Base-by-base conservation (phyloP, 1,139 yeast species). In the Zygosaccharomyces sapae region DNA sequence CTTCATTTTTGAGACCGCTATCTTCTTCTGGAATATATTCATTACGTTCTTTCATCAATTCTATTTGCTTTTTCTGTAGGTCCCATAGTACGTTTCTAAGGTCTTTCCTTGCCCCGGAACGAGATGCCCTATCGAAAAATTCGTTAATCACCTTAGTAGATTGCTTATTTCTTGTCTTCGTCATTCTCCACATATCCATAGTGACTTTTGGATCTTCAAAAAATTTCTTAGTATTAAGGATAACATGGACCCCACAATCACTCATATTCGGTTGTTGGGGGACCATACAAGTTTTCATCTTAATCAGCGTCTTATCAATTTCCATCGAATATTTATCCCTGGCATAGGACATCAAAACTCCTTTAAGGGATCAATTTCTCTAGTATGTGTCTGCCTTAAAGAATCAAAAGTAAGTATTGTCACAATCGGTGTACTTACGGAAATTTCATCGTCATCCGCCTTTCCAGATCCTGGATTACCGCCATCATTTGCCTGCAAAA, bases 241-340 rank as follows among this genome's bases (percentile, higher is more conserved):
- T 83, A 4, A 92, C 86, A 68, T 87, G 97, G 19, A 94, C 80
- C 1, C 99, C 99, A 69, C 99, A 94, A 64, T 94, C 98, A 61
- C 90, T 87, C 67, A 83, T 82, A 63, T 94, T 94, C 43, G 81
- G 81, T 62, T 94, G 99, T 52, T 77, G 81, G 0, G 97, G 96
- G 0, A 89, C 95, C 25, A 70, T 62, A 4, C 86, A 84, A 3
- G 73, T 70, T 46, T 72, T 67, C 45, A 70, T 64, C 40, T 64
- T 62, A 30, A 76, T 68, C 41, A 72, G 74, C 4, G 69, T 66
- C n/a, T 72, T 71, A 12, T 70, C 68, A 5, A 87, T 59, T 0
- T 69, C 72, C 2, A 84, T 56, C 0, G 69, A 69, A 54, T 79
- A 75, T 56, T 79, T 81, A 37, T 85, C 92, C 50, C 73, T 70